Conservation (phyloP, 2,329 filamentous ascomycete species). For the Bipolaris victoriae region DNA sequence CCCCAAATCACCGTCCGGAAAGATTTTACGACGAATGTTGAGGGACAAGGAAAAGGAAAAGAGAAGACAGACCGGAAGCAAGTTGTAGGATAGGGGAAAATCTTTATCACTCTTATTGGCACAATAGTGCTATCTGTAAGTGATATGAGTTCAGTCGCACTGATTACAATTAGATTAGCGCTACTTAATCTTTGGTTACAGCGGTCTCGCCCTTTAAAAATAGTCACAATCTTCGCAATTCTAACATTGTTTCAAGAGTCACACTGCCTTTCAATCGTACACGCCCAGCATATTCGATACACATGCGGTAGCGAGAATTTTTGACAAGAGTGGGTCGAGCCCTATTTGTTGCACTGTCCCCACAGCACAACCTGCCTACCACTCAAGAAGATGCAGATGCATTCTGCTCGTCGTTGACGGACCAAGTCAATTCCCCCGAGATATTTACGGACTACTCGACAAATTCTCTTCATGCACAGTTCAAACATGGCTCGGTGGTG, state of each 20-base stretch:
- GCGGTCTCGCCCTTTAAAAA: not conserved
- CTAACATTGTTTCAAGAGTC: not conserved
- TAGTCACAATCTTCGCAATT: not conserved
- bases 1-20: conserved; percentile 67
- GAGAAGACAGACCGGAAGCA: conserved; percentile 68
- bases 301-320: conserved; percentile 2
- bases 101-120: not conserved
- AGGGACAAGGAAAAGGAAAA: conserved; percentile 75
- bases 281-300: not conserved
- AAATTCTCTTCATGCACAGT: not conserved
- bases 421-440: not conserved
- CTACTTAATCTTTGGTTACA: not conserved
- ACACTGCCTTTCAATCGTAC: not conserved
- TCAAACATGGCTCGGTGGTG: conserved; percentile 43
- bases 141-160: not conserved
- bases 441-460: not conserved
- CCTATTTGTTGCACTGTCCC: not conserved
- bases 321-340: conserved; percentile 1
- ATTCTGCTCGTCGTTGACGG: not conserved
- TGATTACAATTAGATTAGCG: not conserved
- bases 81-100: conserved; percentile 59
- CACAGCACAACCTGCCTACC: not conserved
- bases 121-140: not conserved
- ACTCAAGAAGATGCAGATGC: not conserved
- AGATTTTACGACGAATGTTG: conserved; percentile 68